phyloP scores from a whole-genome alignment of 202 grass and related monocot genomes.

The Elaeis oleifera region DNA sequence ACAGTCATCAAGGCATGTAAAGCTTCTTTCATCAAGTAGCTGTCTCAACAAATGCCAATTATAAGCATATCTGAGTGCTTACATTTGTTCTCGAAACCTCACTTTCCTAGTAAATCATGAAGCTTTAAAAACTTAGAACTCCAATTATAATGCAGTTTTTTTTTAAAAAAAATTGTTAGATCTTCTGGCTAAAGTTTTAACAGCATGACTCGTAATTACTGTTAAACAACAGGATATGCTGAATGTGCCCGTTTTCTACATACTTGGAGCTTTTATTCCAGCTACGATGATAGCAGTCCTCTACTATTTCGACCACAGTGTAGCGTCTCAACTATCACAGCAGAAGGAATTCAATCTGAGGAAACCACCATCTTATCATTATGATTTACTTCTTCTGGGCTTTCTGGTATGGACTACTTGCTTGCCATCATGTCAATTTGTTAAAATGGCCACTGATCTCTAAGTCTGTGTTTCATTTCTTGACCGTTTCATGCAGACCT shows the following conservation, averaged over 20 bases:
- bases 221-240: conserved; percentile 66
- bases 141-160: too few relatives aligned
- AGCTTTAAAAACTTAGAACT: too few relatives aligned
- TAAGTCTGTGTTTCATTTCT: not conserved
- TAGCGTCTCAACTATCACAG: conserved; percentile 93
- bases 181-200: not conserved
- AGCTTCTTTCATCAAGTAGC: too few relatives aligned
- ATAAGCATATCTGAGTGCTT: too few relatives aligned
- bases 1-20: conserved; percentile 64
- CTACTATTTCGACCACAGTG: conserved; percentile 97
- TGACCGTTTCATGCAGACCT: conserved; percentile 51
- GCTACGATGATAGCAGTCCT: conserved; percentile 98
- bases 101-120: too few relatives aligned
- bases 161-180: too few relatives aligned
- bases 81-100: too few relatives aligned
- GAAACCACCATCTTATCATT: conserved; percentile 92
- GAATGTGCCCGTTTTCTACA: conserved; percentile 81
- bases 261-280: conserved; percentile 87
- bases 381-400: conserved; percentile 89
- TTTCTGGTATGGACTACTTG: conserved; percentile 56
- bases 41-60: too few relatives aligned
- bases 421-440: too few relatives aligned
- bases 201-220: conserved; percentile 5
- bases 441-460: too few relatives aligned
- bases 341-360: conserved; percentile 95